phyloP scores from a whole-genome alignment of 129 eudicot species.

The Scalesia atractyloides region DNA sequence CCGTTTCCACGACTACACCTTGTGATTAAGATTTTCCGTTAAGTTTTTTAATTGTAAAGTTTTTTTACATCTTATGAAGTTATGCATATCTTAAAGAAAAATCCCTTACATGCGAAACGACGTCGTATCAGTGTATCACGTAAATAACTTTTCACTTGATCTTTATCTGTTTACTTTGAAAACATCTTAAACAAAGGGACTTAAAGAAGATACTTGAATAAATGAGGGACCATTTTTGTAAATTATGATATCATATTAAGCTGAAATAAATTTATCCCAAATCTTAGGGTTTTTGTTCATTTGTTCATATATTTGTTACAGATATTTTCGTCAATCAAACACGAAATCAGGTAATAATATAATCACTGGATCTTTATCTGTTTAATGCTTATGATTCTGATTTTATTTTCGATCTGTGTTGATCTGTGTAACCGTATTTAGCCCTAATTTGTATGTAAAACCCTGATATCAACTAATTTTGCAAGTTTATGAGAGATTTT shows the following conservation, averaged over 20 bases:
- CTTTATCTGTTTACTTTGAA: too few relatives aligned
- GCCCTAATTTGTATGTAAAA: slow-evolving; percentile 8
- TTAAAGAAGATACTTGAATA: not conserved
- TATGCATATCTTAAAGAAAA: too few relatives aligned
- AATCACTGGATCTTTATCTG: not conserved
- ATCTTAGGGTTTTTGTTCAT: not conserved
- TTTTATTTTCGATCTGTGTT: not conserved
- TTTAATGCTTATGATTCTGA: not conserved
- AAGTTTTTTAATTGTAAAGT: too few relatives aligned
- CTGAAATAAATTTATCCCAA: too few relatives aligned
- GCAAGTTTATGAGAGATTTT: not conserved
- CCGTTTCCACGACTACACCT: too few relatives aligned
- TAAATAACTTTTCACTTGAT: too few relatives aligned
- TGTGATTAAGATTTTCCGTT: too few relatives aligned
- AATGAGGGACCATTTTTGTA: not conserved
- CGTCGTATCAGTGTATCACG: too few relatives aligned
- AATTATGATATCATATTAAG: not conserved
- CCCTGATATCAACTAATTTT: slow-evolving; percentile 15
- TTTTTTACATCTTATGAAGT: too few relatives aligned
- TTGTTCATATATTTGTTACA: not conserved
- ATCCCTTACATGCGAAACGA: too few relatives aligned
- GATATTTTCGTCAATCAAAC: not conserved
- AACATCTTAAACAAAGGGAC: not conserved
- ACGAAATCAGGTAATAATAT: slow-evolving; percentile 25
- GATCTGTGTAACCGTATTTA: not conserved